phyloP scores from a whole-genome alignment of 495 filamentous ascomycete genomes.

The Hyaloscypha variabilis region DNA sequence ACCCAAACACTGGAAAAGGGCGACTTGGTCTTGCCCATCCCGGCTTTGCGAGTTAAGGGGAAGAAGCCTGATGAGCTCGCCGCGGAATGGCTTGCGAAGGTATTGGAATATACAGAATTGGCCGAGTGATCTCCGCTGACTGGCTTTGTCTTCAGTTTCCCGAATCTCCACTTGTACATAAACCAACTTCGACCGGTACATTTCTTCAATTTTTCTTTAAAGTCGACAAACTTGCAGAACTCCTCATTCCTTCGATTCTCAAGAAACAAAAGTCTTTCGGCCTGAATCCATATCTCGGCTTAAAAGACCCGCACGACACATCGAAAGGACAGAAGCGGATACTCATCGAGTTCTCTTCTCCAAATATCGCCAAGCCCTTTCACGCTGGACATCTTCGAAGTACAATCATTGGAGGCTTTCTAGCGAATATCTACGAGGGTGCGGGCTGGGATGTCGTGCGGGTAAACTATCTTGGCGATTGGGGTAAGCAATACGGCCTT shows the following conservation, averaged over 20 bases:
- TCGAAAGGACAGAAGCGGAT: constrained; percentile 72
- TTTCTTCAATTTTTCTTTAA: constrained; percentile 87
- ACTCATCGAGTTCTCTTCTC: constrained; percentile 55
- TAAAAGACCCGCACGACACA: constrained; percentile 68
- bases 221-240: constrained; percentile 54
- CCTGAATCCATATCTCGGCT: constrained; percentile 63
- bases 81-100: constrained; percentile 71
- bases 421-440: constrained; percentile 60
- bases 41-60: constrained; percentile 79
- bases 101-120: constrained; percentile 21
- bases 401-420: constrained; percentile 68
- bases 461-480: constrained; percentile 71
- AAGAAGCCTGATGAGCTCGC: constrained; percentile 76
- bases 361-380: constrained; percentile 70
- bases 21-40: constrained; percentile 79
- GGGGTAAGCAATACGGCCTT: constrained; percentile 69
- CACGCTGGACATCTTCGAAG: constrained; percentile 68
- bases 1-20: constrained; percentile 87
- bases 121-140: constrained; percentile 15
- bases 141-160: constrained; percentile 57
- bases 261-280: constrained; percentile 65
- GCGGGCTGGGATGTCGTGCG: constrained; percentile 64
- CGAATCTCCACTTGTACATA: constrained; percentile 70
- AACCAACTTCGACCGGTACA: constrained; percentile 61
- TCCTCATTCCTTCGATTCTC: constrained; percentile 67